Evolutionary conservation across 768 basidiomycete species (phyloP).

Genomic region (Boletus sp.): DNA sequence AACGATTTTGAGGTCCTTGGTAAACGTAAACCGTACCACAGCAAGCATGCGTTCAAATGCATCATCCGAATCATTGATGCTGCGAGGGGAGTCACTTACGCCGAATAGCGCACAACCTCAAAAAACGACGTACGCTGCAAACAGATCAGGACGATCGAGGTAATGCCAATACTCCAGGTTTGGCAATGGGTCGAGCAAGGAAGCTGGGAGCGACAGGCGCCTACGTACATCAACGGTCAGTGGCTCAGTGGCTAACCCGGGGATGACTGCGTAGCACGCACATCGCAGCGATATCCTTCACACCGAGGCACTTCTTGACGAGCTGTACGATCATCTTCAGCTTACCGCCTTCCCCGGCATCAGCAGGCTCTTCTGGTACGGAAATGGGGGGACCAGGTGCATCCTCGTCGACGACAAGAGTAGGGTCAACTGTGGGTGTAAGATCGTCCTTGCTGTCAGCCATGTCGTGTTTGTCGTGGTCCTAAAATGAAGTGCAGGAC

Average conservation of each 20-base stretch:
- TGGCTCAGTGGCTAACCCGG: slow-evolving; percentile 5
- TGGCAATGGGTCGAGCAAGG: slow-evolving; percentile 88
- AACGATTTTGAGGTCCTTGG: slow-evolving; percentile 92
- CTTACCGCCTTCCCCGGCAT: slow-evolving; percentile 84
- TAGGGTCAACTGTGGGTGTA: slow-evolving; percentile 4
- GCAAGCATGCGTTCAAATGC: slow-evolving; percentile 96
- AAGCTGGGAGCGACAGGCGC: slow-evolving; percentile 90
- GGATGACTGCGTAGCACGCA: slow-evolving; percentile 38
- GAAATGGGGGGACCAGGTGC: slow-evolving; percentile 57
- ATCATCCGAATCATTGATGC: slow-evolving; percentile 89
- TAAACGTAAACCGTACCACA: slow-evolving; percentile 82
- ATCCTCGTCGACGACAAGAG: slow-evolving; percentile 43
- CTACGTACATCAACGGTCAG: slow-evolving; percentile 40
- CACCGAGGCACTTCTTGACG: slow-evolving; percentile 87
- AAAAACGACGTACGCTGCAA: slow-evolving; percentile 73
- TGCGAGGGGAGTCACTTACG: slow-evolving; percentile 31
- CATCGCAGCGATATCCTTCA: slow-evolving; percentile 95
- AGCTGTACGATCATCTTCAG: slow-evolving; percentile 92
- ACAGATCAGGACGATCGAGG: slow-evolving; percentile 86
- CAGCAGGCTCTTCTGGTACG: slow-evolving; percentile 68
- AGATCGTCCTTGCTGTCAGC: slow-evolving; percentile 15
- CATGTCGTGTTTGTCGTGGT: slow-evolving; percentile 13
- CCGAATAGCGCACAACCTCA: neutral
- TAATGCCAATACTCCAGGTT: slow-evolving; percentile 98
- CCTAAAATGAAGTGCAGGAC: neutral